Base-by-base conservation (phyloP, 2,329 filamentous ascomycete species). In the Didymella glomerata region DNA sequence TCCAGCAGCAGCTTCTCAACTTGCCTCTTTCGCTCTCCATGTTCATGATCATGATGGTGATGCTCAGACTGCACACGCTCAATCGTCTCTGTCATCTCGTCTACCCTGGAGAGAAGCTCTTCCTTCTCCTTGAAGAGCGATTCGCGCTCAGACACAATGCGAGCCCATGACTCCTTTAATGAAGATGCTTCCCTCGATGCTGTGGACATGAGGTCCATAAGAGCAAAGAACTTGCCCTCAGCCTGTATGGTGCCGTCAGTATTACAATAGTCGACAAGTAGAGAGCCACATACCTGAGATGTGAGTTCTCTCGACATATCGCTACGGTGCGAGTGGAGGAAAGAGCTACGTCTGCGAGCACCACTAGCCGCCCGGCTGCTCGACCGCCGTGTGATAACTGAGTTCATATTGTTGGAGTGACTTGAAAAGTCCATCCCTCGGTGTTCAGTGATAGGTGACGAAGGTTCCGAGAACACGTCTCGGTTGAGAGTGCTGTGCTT, bases 171-270 rank as follows among this genome's bases (percentile, higher is more conserved):
- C 50, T 71, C 69, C 25, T 71, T 71, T 11, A 71, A 34, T 0
- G 67, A 71, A 4, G 64, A 62, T 28, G 67, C 67, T 49, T 69
- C 64, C 18, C 68, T 60, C 11, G 68, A 71, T 13, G 67, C 66
- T 27, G 59, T 67, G 10, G 68, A 66, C 61, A 71, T 72, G 11
- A 70, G 67, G 16, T 72, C 68, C 61, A 72, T 69, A 16, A 72
- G 45, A n/a, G 68, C 63, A 47, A 71, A 70, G 56, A 72, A 69
- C 48, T 70, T 70, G 11, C 64, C 62, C 40, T 71, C 66, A 3
- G 69, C 67, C 50, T 70, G 4, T 13, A 25, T 9, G 8, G 1
- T 2, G 9, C 14, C 1, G 14, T 53, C 7, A 58, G 45, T 32
- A 10, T 42, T 10, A 3, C 2, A 13, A 2, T 27, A 1, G 14